A percentile compares a stretch with the other conserved stretches of the same genome.
Evolutionary conservation across 106 monocot genomes (phyloP).

Genomic region (Dendrobium catenatum): DNA sequence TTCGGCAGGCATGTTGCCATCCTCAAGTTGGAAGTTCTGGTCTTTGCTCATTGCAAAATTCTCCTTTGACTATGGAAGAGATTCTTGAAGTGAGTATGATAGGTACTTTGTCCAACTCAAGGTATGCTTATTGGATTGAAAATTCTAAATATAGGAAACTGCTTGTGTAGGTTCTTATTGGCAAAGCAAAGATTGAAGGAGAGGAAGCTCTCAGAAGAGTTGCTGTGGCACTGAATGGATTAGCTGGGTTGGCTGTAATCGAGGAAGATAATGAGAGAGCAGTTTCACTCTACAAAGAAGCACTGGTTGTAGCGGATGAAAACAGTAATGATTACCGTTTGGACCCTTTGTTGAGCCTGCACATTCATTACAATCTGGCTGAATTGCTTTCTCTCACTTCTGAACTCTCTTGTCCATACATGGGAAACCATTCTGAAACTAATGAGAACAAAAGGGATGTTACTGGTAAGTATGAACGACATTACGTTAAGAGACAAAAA

Average conservation of each 20-base stretch:
- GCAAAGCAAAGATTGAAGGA: conserved; percentile 92
- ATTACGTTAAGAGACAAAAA: conserved; percentile 53
- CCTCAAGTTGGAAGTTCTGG: conserved; percentile 98
- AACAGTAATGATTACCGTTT: conserved; percentile 65
- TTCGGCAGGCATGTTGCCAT: conserved; percentile 99
- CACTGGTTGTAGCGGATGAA: conserved; percentile 59
- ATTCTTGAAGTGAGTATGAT: conserved; percentile 63
- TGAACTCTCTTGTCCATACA: conserved; percentile 25
- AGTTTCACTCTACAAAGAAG: conserved; percentile 73
- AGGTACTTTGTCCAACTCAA: not conserved
- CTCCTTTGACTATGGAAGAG: conserved; percentile 96
- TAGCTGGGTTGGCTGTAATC: conserved; percentile 81
- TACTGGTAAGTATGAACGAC: conserved; percentile 19
- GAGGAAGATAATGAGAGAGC: conserved; percentile 49
- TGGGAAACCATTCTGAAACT: conserved; percentile 23
- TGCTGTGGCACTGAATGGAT: conserved; percentile 81
- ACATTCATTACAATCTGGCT: conserved; percentile 85
- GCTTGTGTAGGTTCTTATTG: conserved; percentile 71
- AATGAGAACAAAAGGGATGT: conserved; percentile 20
- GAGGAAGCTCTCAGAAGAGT: conserved; percentile 88
- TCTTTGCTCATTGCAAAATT: conserved; percentile 80
- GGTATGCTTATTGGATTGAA: not conserved
- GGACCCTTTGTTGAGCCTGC: conserved; percentile 88
- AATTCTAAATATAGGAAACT: not conserved
- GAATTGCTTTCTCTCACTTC: conserved; percentile 44